A percentile compares a stretch with the other conserved stretches of the same genome.
These are phyloP conservation scores for Discostella stelligeroides DNA, from an alignment of 108 stramenopile genomes.

Conservation along the genomic window DNA sequence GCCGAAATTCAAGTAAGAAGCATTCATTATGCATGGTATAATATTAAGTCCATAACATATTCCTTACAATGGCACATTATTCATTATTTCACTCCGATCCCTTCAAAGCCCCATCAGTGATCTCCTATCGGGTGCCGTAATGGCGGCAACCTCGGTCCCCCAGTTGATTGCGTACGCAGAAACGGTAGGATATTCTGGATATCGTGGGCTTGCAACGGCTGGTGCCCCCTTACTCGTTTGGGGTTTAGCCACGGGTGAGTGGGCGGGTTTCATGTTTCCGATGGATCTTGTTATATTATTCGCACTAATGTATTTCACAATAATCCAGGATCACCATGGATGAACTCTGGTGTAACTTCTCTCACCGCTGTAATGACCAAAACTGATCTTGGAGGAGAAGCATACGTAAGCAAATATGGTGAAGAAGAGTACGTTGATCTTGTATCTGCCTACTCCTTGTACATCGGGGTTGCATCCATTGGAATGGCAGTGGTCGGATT, in stretches of 20 bases:
- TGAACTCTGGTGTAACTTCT: conserved; percentile 80
- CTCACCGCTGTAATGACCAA: conserved; percentile 84
- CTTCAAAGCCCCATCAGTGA: conserved; percentile 64
- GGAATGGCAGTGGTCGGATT: conserved; percentile 68
- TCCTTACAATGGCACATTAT: too few relatives aligned
- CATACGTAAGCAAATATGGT: conserved; percentile 68
- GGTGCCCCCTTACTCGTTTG: conserved; percentile 71
- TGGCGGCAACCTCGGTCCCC: conserved; percentile 87
- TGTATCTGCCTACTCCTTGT: conserved; percentile 76
- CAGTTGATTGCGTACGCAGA: conserved; percentile 89
- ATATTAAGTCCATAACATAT: too few relatives aligned
- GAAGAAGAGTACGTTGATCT: conserved; percentile 78
- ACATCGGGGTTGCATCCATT: conserved; percentile 68
- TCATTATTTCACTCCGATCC: too few relatives aligned
- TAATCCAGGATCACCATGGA: conserved; percentile 64
- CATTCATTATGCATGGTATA: neutral
- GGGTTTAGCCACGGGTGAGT: conserved; percentile 67
- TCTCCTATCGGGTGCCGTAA: conserved; percentile 74
- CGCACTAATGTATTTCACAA: conserved; percentile 1
- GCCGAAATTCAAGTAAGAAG: neutral
- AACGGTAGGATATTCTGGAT: conserved; percentile 76
- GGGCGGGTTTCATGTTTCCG: neutral
- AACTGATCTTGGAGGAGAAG: conserved; percentile 72
- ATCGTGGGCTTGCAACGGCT: conserved; percentile 75
- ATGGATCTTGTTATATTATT: neutral